Evolutionary conservation across 345 rosid species (phyloP), one percentile per base, ranked within the genome.

Genomic region (Eucalyptus fibrosa): DNA sequence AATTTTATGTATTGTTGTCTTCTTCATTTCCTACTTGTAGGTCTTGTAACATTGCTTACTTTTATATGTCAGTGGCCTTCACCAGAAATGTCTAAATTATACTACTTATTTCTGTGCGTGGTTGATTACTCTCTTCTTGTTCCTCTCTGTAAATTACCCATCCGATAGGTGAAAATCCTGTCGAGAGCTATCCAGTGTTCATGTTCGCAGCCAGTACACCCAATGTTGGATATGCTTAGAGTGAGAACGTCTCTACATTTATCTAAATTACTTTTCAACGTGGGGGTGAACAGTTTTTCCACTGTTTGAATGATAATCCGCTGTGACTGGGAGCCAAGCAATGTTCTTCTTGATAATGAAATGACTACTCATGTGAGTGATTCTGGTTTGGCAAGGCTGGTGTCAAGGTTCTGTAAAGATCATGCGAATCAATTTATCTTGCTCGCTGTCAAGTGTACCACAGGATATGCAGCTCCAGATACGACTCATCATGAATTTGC

Each of bases 21-120:
- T 86, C 89, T 90, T 88, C 82, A 60, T 24, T 86, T 92, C 44
- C 55, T 56, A 49, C 47, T 87, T 86, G 45, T 94, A 96, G 99
- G 99, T 97, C 97, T 92, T 97, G 96, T 50, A 98, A 97, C 92
- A 98, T 98, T 86, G 99, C 99, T 69, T 98, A 95, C 90, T 92
- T 98, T 94, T 95, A 94, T 92, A 98, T 98, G 69, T 97, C 99
- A 45, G 99, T 96, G 65, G 98, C 99, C 92, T 98, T 96, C 88
- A 97, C 92, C 99, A 98, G 95, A 97, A 65, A 65, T 65, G 37
- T n/a, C 34, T 14, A n/a, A 4, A n/a, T 65, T n/a, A n/a, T 65
- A 15, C 37, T 65, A 3, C 9, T 7, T 65, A 65, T n/a, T n/a
- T 65, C 37, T 28, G 5, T n/a, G 40, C 6, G 37, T 2, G 18